Evolutionary conservation across 75 land plant species (phyloP).

Genomic region (Sequoia sempervirens): DNA sequence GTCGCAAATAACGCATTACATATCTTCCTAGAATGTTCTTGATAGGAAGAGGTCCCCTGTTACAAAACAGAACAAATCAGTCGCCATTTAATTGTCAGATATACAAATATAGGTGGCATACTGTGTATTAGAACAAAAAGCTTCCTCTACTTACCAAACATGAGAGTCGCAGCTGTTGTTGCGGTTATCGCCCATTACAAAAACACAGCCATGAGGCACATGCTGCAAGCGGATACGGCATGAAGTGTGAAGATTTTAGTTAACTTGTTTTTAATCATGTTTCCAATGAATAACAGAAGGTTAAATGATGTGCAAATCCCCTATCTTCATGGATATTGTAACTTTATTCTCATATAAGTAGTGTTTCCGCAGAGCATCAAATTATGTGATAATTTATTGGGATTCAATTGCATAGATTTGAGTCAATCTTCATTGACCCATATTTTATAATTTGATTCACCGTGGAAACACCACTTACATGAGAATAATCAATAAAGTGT

Average conservation of each 20-base stretch:
- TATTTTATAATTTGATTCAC: no score
- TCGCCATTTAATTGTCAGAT: background rate
- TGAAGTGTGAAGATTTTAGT: background rate
- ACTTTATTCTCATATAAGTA: no score
- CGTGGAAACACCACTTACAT: no score
- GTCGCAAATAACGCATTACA: conserved; percentile 35
- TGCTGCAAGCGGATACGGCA: conserved; percentile 23
- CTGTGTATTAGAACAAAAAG: no score
- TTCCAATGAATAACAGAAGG: background rate
- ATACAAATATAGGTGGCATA: background rate
- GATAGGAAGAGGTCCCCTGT: conserved; percentile 42
- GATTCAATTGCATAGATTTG: no score
- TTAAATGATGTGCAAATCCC: background rate
- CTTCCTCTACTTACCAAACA: conserved; percentile 37
- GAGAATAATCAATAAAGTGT: no score
- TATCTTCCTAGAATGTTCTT: conserved; percentile 42
- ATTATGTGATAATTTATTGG: no score
- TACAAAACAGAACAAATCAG: background rate
- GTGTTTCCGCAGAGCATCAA: no score
- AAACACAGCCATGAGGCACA: conserved; percentile 59
- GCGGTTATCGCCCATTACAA: conserved; percentile 79
- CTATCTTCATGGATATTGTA: background rate
- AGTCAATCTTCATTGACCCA: no score
- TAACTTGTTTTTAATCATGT: background rate
- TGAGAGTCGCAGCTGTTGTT: conserved; percentile 71